Base-by-base conservation (phyloP, 345 rosid species). In the Anastatica hierochuntica region DNA sequence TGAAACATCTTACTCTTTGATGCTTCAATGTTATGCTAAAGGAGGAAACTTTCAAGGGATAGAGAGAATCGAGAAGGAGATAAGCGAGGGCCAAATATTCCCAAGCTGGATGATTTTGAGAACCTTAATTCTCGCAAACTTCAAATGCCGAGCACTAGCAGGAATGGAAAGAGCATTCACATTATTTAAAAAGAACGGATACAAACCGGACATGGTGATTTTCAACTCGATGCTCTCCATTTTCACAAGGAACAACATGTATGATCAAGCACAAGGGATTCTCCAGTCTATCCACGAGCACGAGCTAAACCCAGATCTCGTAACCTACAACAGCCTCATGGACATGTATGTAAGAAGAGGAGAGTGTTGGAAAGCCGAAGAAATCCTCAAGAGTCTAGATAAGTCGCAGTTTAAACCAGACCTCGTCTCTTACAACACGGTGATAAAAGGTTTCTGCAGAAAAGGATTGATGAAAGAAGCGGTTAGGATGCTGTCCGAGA, bases 21-120 rank as follows among this genome's bases (percentile, higher is more conserved):
- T 90, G 69, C 75, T 90, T 56, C 76, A 90, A 40, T 77, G 79
- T 42, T 82, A 86, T 72, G 94, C 95, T 11, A 86, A 84, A 67
- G 85, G 95, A 61, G 76, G 82, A 37, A 76, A 76, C 45, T 43
- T 74, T 40, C 70, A 57, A 43, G 97, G 97, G 49, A 78, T 90
- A 49, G 83, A 73, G 68, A 75, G 54, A 63, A 69, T 84, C 35
- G 95, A 84, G 73, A 67, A 72, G 13, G 82, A 75, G 61, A 86
- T 90, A 38, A 64, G 66, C 8, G 70, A 67, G 8, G 94, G 97
- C 11, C 62, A 49, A 11, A 82, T 90, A 46, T 90, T 73, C 64
- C 90, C 97, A 7, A 90, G 90, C 80, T 86, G 95, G 97, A 79
- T 90, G 76, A 78, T 90, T 44, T 74, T 90, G 66, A 79, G 95